Conservation (phyloP, 768 basidiomycete species). For the Rhodotorula diobovata region DNA sequence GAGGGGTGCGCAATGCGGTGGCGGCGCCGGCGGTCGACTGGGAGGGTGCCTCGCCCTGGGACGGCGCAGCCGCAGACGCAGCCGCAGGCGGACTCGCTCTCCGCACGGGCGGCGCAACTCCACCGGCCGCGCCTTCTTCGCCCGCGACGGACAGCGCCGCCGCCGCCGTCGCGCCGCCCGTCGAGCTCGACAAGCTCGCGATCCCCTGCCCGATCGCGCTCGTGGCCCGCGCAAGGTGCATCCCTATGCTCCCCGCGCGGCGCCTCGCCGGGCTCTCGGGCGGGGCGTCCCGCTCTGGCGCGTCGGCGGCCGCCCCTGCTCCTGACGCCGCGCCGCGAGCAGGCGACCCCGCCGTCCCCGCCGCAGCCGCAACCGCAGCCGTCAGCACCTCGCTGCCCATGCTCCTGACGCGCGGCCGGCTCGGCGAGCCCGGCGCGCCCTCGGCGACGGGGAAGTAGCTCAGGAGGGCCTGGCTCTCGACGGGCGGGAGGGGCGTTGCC, state of each 20-base stretch:
- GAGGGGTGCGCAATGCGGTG: too few relatives aligned
- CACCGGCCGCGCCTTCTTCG: too few relatives aligned
- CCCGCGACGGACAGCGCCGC: too few relatives aligned
- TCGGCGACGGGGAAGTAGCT: constrained; percentile 23
- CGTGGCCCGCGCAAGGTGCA: constrained; percentile 48
- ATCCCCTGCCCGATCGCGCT: constrained; percentile 21
- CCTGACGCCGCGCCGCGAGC: constrained; percentile 48
- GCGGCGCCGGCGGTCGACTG: too few relatives aligned
- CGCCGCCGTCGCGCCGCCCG: constrained; percentile 7
- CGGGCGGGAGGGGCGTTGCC: background rate
- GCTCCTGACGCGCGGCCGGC: background rate
- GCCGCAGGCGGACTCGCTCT: background rate
- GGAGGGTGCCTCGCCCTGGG: too few relatives aligned
- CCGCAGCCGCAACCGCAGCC: background rate
- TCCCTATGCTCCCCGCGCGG: constrained; percentile 48
- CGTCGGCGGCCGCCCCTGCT: constrained; percentile 40
- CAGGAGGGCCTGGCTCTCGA: background rate
- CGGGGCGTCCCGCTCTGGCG: too few relatives aligned
- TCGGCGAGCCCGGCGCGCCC: background rate
- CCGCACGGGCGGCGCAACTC: background rate
- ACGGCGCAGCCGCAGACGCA: background rate
- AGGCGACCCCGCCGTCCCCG: background rate
- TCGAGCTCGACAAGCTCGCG: background rate
- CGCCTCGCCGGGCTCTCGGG: constrained; percentile 45
- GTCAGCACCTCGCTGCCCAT: background rate